Evolutionary conservation across 495 filamentous ascomycete genomes (phyloP).

Genomic region (Talaromyces thailandensis): DNA sequence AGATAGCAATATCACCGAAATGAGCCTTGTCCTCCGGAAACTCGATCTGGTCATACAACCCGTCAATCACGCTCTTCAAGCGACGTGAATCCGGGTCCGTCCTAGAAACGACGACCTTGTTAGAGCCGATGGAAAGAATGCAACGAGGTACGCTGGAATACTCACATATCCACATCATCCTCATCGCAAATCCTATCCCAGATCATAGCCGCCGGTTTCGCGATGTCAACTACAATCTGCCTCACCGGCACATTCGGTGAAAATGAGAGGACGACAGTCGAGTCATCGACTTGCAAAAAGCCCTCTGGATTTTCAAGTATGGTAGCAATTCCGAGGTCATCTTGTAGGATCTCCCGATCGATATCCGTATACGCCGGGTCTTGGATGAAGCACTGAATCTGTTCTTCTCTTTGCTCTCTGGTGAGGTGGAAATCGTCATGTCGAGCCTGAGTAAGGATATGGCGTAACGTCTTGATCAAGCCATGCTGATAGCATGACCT

Average conservation of each 20-base stretch:
- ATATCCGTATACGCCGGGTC: conserved; percentile 20
- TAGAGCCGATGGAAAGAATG: not conserved
- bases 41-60: conserved; percentile 10
- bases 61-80: conserved; percentile 12
- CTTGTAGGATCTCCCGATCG: conserved; percentile 11
- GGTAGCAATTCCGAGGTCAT: conserved; percentile 11
- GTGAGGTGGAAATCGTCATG: not conserved
- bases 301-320: conserved; percentile 21
- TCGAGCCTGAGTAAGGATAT: not conserved
- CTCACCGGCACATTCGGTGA: conserved; percentile 25
- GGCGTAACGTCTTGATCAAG: not conserved
- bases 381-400: conserved; percentile 19
- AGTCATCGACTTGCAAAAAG: conserved; percentile 22
- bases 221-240: conserved; percentile 25
- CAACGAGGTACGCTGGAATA: not conserved
- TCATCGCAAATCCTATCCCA: conserved; percentile 20
- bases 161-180: not conserved
- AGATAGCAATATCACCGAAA: conserved; percentile 17
- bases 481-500: not conserved
- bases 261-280: conserved; percentile 20
- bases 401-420: not conserved
- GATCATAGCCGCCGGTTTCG: conserved; percentile 23
- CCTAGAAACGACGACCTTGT: conserved; percentile 9
- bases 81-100: conserved; percentile 19
- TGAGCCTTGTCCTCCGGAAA: conserved; percentile 12